Evolutionary conservation across 352 stramenopile species (phyloP).

Genomic region (Phytophthora sp.): DNA sequence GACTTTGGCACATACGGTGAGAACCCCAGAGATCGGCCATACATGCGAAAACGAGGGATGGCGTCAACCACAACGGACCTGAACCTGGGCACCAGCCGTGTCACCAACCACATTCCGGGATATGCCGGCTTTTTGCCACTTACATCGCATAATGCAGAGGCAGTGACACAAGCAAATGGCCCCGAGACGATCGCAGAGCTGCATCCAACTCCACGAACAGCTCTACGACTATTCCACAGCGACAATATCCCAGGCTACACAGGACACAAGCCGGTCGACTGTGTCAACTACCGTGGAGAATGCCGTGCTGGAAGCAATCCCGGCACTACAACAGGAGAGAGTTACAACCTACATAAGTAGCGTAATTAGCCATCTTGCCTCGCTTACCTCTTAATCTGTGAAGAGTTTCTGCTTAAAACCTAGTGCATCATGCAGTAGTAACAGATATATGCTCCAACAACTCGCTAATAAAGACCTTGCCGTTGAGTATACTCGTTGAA

Average conservation of each 20-base stretch:
- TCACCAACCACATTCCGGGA: constrained; percentile 84
- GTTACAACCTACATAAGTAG: constrained; percentile 67
- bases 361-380: background rate
- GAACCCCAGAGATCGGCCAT: constrained; percentile 64
- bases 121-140: constrained; percentile 78
- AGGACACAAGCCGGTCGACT: constrained; percentile 78
- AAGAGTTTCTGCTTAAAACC: background rate
- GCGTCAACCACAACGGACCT: constrained; percentile 79
- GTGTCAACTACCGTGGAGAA: constrained; percentile 81
- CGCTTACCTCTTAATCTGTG: no score
- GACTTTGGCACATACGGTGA: constrained; percentile 78
- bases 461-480: constrained; percentile 55
- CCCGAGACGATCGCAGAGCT: constrained; percentile 28
- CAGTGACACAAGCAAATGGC: constrained; percentile 61
- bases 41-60: constrained; percentile 82
- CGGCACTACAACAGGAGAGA: constrained; percentile 65
- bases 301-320: constrained; percentile 63
- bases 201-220: constrained; percentile 43
- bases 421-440: constrained; percentile 27
- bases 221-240: constrained; percentile 76
- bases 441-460: constrained; percentile 54
- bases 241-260: constrained; percentile 88
- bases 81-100: constrained; percentile 65
- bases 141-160: constrained; percentile 63
- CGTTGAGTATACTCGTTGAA: constrained; percentile 64